Conservation (phyloP, 139 green algal genomes). For the Axilococcus clingmanii region DNA sequence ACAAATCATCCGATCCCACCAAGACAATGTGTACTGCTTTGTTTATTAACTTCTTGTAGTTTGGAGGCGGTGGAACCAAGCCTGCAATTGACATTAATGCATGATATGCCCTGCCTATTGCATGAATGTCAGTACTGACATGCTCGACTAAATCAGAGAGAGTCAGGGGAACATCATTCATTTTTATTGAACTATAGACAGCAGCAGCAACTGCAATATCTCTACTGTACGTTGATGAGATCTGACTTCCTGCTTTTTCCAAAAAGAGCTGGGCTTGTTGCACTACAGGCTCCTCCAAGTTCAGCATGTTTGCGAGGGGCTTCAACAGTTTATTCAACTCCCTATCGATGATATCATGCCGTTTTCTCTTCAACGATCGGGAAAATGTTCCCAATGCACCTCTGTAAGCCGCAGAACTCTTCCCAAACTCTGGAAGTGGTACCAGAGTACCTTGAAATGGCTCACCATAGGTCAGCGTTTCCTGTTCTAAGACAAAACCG, state of each 20-base stretch:
- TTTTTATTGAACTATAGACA: conserved; percentile 1
- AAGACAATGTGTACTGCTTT: background rate
- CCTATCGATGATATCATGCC: background rate
- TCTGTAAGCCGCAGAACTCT: too few species aligned
- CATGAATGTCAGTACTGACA: background rate
- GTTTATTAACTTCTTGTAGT: background rate
- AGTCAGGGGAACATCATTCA: conserved; percentile 4
- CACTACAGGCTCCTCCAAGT: background rate
- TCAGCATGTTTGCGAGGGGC: background rate
- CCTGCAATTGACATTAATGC: background rate
- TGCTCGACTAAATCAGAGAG: background rate
- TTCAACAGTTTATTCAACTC: background rate
- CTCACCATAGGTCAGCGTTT: too few species aligned
- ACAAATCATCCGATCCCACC: background rate
- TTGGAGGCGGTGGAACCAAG: background rate
- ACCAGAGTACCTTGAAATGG: too few species aligned
- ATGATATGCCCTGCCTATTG: conserved; percentile 3
- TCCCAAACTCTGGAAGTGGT: too few species aligned
- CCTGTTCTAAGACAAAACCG: background rate
- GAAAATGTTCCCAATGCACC: too few species aligned
- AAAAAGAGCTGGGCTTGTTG: conserved; percentile 1
- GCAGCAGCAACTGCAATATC: background rate
- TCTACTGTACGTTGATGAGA: background rate
- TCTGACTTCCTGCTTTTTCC: background rate
- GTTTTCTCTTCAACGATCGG: background rate